Evolutionary conservation across 495 filamentous ascomycete species (phyloP), one percentile per base, ranked within the genome.

Genomic region (Parachaetomium inaequale): DNA sequence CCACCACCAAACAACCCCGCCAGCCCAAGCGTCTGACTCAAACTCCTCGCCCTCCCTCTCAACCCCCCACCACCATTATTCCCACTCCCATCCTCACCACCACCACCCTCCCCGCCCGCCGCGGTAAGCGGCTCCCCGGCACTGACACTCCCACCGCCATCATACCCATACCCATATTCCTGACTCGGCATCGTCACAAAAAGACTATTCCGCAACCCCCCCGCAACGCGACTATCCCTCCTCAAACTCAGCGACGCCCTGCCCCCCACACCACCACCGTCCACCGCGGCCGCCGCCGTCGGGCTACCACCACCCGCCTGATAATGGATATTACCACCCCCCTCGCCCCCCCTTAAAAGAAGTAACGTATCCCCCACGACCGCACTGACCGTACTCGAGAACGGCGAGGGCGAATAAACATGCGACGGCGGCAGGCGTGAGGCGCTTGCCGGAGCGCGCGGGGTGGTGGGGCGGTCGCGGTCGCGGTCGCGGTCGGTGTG

Each of bases 21-120:
- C 11, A 83, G 56, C 19, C 79, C 76, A 3, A 84, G 59, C 14
- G 80, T 79, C 52, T 76, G 76, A 58, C 81, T 84, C 34, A 84
- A 59, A 68, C 79, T 84, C 57, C 81, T 72, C 29, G 81, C 75
- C 29, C 79, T 65, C 25, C 72, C 72, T 19, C 73, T 67, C 19
- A 70, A 47, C 36, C 60, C 64, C 45, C 63, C 7, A 29, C 42
- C 59, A 0, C 26, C 46, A 5, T 25, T 55, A 15, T 17, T 54
- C 2, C 42, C 51, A 26, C 12, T 47, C 36, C 46, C 58, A 55
- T 52, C 21, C 10, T 55, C 32, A 34, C 14, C 17, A 11, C 11
- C 50, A 32, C 57, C 6, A 73, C 40, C 25, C 2, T 43, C 3
- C 40, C n/a, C 40, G 17, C 17, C 40, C 34, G 5, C 34, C 34